phyloP scores from a whole-genome alignment of 2,329 filamentous ascomycete species.

The Samsoniella hepiali region DNA sequence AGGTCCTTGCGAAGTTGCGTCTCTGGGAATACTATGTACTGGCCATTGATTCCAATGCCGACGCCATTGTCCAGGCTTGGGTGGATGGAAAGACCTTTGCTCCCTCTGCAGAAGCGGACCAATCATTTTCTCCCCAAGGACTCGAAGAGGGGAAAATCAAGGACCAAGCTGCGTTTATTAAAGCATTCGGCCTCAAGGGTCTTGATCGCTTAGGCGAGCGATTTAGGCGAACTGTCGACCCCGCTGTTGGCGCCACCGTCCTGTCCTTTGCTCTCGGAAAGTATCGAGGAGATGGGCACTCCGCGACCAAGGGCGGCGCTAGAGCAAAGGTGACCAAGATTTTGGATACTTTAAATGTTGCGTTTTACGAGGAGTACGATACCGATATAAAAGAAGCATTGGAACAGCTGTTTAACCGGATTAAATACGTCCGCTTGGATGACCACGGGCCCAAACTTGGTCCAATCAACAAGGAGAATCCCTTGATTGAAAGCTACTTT shows the following conservation, averaged over 20 bases:
- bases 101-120: constrained; percentile 41
- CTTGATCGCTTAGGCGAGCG: constrained; percentile 75
- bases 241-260: constrained; percentile 62
- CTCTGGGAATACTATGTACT: constrained; percentile 94
- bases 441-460: constrained; percentile 85
- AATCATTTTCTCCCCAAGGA: constrained; percentile 42
- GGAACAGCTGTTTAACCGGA: constrained; percentile 87
- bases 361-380: constrained; percentile 91
- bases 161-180: constrained; percentile 59
- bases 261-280: constrained; percentile 50
- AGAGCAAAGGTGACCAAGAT: constrained; percentile 58
- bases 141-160: constrained; percentile 45
- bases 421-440: constrained; percentile 93
- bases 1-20: constrained; percentile 72
- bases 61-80: constrained; percentile 71
- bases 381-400: constrained; percentile 76
- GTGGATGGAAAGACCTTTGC: constrained; percentile 54
- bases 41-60: constrained; percentile 69
- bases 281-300: constrained; percentile 45
- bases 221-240: constrained; percentile 68
- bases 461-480: constrained; percentile 70
- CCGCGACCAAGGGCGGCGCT: constrained; percentile 48
- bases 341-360: constrained; percentile 79
- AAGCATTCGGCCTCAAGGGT: constrained; percentile 66
- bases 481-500: constrained; percentile 92